Conservation (phyloP, 2,329 filamentous ascomycete species). For the Knufia fluminis region DNA sequence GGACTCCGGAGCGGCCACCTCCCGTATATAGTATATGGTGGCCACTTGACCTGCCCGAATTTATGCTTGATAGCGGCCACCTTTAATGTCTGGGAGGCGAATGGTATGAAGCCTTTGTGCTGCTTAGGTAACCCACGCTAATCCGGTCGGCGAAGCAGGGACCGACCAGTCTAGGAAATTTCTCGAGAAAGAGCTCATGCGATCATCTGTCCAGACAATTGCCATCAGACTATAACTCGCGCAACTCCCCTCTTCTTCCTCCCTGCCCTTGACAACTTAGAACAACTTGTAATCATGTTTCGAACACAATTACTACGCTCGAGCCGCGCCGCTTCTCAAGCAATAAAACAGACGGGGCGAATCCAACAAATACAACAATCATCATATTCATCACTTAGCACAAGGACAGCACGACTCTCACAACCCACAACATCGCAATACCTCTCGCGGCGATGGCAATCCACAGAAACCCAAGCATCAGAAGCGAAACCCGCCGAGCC, state of each 20-base stretch:
- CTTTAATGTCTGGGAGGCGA: too few species aligned
- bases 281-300: constrained; percentile 30
- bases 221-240: constrained; percentile 4
- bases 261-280: not conserved
- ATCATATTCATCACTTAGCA: constrained; percentile 15
- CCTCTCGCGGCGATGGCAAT: constrained; percentile 33
- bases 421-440: constrained; percentile 28
- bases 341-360: constrained; percentile 11
- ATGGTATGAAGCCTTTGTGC: too few species aligned
- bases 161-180: constrained; percentile 9
- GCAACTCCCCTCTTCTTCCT: not conserved
- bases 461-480: constrained; percentile 31
- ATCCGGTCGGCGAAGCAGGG: not conserved
- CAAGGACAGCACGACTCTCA: constrained; percentile 19
- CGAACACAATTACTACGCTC: constrained; percentile 36
- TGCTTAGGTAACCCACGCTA: not conserved
- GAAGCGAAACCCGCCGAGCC: constrained; percentile 33
- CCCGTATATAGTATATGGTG: too few species aligned
- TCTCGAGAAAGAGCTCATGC: constrained; percentile 10
- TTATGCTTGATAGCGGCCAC: too few species aligned
- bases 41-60: too few species aligned
- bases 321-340: constrained; percentile 27
- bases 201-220: constrained; percentile 5
- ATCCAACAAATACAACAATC: constrained; percentile 12
- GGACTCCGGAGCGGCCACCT: too few species aligned